Evolutionary conservation across 2,329 filamentous ascomycete species (phyloP).

Genomic region (Chrysoporthe cubensis): DNA sequence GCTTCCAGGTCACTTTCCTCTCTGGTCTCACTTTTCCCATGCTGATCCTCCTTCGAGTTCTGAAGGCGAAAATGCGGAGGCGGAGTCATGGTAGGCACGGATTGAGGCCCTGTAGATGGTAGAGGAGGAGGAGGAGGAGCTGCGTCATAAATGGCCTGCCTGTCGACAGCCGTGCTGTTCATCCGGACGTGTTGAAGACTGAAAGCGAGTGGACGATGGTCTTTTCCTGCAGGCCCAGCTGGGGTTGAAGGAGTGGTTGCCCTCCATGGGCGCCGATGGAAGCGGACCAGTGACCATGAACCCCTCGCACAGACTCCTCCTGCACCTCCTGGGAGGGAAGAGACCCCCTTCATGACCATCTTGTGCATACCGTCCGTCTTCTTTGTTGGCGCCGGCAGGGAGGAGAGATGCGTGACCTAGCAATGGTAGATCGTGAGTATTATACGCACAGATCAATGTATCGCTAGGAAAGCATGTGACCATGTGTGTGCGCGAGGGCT

Average conservation of each 20-base stretch:
- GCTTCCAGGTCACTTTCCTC: not conserved
- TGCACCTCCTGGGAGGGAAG: not conserved
- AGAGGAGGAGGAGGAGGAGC: not conserved
- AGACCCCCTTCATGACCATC: not conserved
- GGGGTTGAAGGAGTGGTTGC: not conserved
- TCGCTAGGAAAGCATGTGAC: not conserved
- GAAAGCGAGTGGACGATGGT: not conserved
- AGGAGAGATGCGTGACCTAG: no score
- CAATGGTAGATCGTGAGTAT: no score
- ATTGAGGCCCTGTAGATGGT: not conserved
- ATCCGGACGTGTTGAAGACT: not conserved
- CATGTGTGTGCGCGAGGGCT: not conserved
- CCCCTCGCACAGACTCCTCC: not conserved
- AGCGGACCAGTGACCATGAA: not conserved
- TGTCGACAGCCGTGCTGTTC: conserved; percentile 7
- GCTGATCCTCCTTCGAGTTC: not conserved
- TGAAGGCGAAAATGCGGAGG: not conserved
- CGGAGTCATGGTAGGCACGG: not conserved
- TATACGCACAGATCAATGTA: not conserved
- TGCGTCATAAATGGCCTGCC: not conserved
- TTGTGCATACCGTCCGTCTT: not conserved
- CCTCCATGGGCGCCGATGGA: not conserved
- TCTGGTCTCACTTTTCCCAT: not conserved
- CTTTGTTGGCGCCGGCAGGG: not conserved
- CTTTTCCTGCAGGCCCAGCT: not conserved